Evolutionary conservation across 2,329 filamentous ascomycete species (phyloP).

Genomic region (Coniochaeta hoffmannii): DNA sequence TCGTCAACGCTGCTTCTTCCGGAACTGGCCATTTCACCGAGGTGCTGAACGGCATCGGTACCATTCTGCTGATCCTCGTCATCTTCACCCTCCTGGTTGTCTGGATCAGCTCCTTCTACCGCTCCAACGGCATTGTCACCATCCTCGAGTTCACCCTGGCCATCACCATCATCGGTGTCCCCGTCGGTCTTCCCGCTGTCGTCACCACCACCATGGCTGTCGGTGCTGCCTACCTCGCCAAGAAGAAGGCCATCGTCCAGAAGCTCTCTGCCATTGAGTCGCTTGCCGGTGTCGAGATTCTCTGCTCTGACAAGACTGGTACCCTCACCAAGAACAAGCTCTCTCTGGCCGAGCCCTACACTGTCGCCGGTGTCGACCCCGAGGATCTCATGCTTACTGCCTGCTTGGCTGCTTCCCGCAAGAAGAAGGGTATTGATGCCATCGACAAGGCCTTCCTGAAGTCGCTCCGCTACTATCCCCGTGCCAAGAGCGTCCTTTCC

Average conservation of each 20-base stretch:
- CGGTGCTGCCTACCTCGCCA: constrained; percentile 82
- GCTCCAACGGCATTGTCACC: constrained; percentile 68
- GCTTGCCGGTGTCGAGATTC: constrained; percentile 84
- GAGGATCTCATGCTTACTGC: constrained; percentile 91
- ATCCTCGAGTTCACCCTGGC: constrained; percentile 82
- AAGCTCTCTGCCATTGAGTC: constrained; percentile 90
- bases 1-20: constrained; percentile 68
- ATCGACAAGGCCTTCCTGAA: constrained; percentile 95
- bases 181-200: constrained; percentile 86
- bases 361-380: constrained; percentile 70
- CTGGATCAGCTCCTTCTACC: constrained; percentile 84
- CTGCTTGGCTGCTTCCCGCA: constrained; percentile 81
- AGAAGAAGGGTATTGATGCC: constrained; percentile 92
- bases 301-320: constrained; percentile 92
- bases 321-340: constrained; percentile 94
- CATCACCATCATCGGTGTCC: constrained; percentile 87
- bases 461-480: constrained; percentile 72
- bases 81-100: constrained; percentile 73
- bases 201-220: constrained; percentile 95
- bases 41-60: constrained; percentile 82
- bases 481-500: constrained; percentile 70
- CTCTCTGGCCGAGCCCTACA: constrained; percentile 77
- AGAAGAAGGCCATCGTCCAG: constrained; percentile 90
- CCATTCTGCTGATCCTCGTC: constrained; percentile 71
- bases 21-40: constrained; percentile 85